Conservation (phyloP, 2,329 filamentous ascomycete species). For the Penicillium sclerotigenum region DNA sequence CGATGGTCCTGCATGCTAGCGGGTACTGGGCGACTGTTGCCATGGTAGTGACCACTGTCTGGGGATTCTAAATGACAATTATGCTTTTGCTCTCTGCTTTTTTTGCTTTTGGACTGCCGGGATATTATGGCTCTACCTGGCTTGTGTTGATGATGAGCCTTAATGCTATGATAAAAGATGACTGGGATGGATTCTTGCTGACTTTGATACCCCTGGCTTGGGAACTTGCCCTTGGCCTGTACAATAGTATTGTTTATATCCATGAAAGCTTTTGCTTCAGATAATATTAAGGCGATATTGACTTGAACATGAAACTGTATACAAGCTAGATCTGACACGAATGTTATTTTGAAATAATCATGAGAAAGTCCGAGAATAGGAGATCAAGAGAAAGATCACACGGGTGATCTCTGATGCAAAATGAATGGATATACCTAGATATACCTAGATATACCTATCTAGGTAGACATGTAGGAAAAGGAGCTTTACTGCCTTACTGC, state of each 20-base stretch:
- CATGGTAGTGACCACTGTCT: constrained; percentile 36
- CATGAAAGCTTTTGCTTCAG: neutral
- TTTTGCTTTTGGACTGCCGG: neutral
- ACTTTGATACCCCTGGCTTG: constrained; percentile 8
- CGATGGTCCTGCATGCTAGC: constrained; percentile 29
- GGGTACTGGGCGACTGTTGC: constrained; percentile 45
- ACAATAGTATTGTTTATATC: neutral
- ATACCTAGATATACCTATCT: too few relatives aligned
- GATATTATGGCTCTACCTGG: neutral
- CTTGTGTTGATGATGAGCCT: neutral
- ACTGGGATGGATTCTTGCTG: constrained; percentile 5
- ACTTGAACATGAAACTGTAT: neutral
- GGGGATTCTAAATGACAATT: constrained; percentile 21
- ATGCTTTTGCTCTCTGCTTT: neutral
- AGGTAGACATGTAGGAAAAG: too few relatives aligned
- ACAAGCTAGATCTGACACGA: too few relatives aligned
- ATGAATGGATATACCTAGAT: too few relatives aligned
- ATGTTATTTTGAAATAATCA: too few relatives aligned
- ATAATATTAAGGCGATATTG: neutral
- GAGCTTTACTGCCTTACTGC: too few relatives aligned
- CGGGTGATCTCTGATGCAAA: too few relatives aligned
- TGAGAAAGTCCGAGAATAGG: too few relatives aligned
- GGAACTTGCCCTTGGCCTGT: constrained; percentile 1
- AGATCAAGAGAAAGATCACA: too few relatives aligned
- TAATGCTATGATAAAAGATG: constrained; percentile 1